Conservation (phyloP, 305 asterid genomes). For the Vinca major region DNA sequence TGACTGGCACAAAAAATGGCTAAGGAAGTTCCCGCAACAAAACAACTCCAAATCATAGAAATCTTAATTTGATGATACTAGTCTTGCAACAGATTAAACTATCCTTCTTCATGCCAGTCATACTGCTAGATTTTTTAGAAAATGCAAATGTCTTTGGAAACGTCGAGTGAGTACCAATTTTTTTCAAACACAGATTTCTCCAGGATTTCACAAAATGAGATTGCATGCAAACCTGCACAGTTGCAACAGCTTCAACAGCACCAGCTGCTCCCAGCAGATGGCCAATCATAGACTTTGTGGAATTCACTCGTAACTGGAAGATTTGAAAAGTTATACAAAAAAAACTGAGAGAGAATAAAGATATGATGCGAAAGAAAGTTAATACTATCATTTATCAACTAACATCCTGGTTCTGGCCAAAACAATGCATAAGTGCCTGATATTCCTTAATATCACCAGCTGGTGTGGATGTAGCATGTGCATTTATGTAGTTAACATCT, state of each 20-base stretch:
- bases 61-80: background rate
- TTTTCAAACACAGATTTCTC: too few species aligned
- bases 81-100: background rate
- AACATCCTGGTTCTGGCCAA: slow-evolving; percentile 85
- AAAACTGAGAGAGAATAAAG: too few species aligned
- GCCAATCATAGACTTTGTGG: slow-evolving; percentile 88
- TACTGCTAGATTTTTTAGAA: background rate
- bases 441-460: slow-evolving; percentile 86
- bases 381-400: slow-evolving; percentile 11
- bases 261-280: slow-evolving; percentile 94
- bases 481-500: slow-evolving; percentile 83
- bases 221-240: slow-evolving; percentile 55
- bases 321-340: slow-evolving; percentile 13
- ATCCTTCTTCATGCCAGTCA: background rate
- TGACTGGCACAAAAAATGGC: background rate
- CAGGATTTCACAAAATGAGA: background rate
- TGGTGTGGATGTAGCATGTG: slow-evolving; percentile 92
- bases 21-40: slow-evolving; percentile 1
- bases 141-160: background rate
- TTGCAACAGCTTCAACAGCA: slow-evolving; percentile 90
- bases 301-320: slow-evolving; percentile 70
- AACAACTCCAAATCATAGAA: background rate
- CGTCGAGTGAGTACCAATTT: too few species aligned
- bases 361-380: slow-evolving; percentile 11
- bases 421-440: slow-evolving; percentile 69